Evolutionary conservation across 1,284 basidiomycete genomes (phyloP).

Genomic region (Trametes versicolor): DNA sequence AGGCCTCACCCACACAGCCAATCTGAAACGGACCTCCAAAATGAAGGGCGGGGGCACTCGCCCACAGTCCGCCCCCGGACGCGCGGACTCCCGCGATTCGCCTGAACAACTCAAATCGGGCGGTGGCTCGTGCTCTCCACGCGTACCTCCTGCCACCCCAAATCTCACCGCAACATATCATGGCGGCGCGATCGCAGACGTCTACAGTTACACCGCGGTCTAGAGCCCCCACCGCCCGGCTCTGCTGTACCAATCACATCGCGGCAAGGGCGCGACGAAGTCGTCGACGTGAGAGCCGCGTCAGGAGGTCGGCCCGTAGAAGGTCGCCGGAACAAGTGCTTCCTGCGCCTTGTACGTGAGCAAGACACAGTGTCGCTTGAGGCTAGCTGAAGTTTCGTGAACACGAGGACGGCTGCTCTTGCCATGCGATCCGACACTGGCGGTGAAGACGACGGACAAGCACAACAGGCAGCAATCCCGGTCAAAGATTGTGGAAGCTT

Average conservation of each 20-base stretch:
- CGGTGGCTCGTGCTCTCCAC: slow-evolving; percentile 11
- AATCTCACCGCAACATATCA: slow-evolving; percentile 11
- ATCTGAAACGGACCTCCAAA: slow-evolving; percentile 34
- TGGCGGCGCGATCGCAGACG: slow-evolving; percentile 16
- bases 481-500: slow-evolving; percentile 16
- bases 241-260: slow-evolving; percentile 17
- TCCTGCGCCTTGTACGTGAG: slow-evolving; percentile 18
- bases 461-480: background rate
- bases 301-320: slow-evolving; percentile 22
- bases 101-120: slow-evolving; percentile 23
- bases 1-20: slow-evolving; percentile 23
- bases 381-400: background rate
- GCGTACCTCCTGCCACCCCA: slow-evolving; percentile 18
- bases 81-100: slow-evolving; percentile 23
- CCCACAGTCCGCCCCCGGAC: slow-evolving; percentile 12
- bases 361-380: slow-evolving; percentile 13
- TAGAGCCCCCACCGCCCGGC: slow-evolving; percentile 11
- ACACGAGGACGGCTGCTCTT: slow-evolving; percentile 8
- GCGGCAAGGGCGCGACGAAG: slow-evolving; percentile 6
- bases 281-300: slow-evolving; percentile 16
- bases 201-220: slow-evolving; percentile 8
- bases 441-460: background rate
- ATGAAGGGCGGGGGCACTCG: slow-evolving; percentile 29
- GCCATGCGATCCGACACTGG: background rate
- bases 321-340: slow-evolving; percentile 23